Conservation (phyloP, 2,329 filamentous ascomycete species). For the Talaromyces pinophilus region DNA sequence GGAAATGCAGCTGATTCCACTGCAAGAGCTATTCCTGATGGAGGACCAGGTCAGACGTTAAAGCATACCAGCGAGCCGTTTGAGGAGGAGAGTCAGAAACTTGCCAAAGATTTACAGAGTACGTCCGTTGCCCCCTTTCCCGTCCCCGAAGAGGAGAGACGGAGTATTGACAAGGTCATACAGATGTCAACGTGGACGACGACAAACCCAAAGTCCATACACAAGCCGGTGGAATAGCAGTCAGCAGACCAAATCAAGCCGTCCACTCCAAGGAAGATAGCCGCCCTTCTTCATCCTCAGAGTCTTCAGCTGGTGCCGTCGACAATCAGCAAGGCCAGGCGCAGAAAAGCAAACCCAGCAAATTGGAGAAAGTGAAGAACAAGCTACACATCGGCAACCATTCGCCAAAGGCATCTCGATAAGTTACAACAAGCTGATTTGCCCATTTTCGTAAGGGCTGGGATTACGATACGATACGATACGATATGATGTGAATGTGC, state of each 20-base stretch:
- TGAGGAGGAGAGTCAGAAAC: conserved; percentile 19
- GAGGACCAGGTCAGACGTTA: conserved; percentile 12
- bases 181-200: background rate
- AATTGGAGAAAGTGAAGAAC: conserved; percentile 34
- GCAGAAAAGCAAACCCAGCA: conserved; percentile 17
- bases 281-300: conserved; percentile 18
- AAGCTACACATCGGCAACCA: conserved; percentile 36
- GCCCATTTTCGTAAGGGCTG: background rate
- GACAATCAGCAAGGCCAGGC: background rate
- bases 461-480: background rate
- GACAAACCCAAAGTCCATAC: conserved; percentile 2
- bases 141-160: no score
- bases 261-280: conserved; percentile 6
- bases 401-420: conserved; percentile 15
- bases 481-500: background rate
- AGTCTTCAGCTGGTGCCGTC: background rate
- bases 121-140: background rate
- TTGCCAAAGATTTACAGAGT: conserved; percentile 17
- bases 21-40: conserved; percentile 20
- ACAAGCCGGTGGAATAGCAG: background rate
- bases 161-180: background rate
- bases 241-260: background rate
- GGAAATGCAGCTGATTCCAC: conserved; percentile 7
- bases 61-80: conserved; percentile 19
- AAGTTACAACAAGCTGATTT: background rate